Base-by-base conservation (phyloP, 176 grass and related monocot species). In the Zoysia pacifica region DNA sequence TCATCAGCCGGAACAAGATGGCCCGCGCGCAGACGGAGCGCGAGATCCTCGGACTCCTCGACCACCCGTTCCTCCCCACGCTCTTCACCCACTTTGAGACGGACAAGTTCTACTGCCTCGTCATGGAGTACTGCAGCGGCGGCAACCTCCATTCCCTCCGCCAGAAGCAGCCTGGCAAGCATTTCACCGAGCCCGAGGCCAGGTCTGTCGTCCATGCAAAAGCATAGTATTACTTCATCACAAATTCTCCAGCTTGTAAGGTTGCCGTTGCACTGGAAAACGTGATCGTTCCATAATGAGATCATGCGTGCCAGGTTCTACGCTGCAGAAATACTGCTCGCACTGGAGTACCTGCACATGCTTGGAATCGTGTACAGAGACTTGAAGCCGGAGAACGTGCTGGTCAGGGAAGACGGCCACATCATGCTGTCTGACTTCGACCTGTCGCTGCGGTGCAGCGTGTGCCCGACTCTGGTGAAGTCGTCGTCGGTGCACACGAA, bases 371-470 rank as follows among this genome's bases (percentile, higher is more conserved):
- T 95, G 81, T 95, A 95, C 79, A 79, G 89, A 45, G 93, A 95
- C 54, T 72, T 95, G 19, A 95, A 95, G 81, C 93, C 93, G 73
- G 93, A 95, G 83, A 95, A 95, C 69, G 89, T 95, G 66, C 85
- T 95, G 59, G 93, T 95, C 20, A 70, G 93, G 83, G 93, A 95
- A 76, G 93, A 95, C 53, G 93, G 93, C 60, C 93, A 95, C 67
- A 92, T 95, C 75, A 95, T 95, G 93, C 79, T 95, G 70, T 95
- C 93, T 0, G 93, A 95, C 86, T 95, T 95, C 47, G 93, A 95
- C 80, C 88, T 95, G 13, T 95, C 93, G 20, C 82, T 95, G 49
- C 85, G 82, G 45, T 91, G 87, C 76, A 71, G 79, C 76, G 89
- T 91, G 79, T 92, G 54, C 78, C 93, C 93, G 55, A 92, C 87